Evolutionary conservation across 2,329 filamentous ascomycete species (phyloP).

Genomic region (Diaporthe sp.): DNA sequence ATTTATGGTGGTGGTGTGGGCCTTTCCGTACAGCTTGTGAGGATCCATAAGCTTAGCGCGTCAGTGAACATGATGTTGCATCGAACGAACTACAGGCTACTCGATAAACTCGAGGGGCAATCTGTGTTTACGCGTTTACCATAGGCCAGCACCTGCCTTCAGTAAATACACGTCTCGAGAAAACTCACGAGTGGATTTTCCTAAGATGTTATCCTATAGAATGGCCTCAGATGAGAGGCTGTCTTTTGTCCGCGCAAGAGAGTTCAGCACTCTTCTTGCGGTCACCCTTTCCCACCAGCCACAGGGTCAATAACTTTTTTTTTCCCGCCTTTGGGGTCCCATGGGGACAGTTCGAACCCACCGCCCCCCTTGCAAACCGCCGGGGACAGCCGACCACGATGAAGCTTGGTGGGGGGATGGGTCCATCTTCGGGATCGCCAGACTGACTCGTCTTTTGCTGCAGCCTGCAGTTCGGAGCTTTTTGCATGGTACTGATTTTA

Average conservation of each 20-base stretch:
- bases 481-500: slow-evolving; percentile 20
- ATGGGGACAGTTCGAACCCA: slow-evolving; percentile 3
- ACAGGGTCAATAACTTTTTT: slow-evolving; percentile 2
- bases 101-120: background rate
- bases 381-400: slow-evolving; percentile 28
- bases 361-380: slow-evolving; percentile 27
- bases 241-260: no score
- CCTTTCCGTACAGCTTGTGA: background rate
- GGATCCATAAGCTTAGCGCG: slow-evolving; percentile 8
- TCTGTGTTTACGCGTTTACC: no score
- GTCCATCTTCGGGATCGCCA: slow-evolving; percentile 25
- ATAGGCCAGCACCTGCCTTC: background rate
- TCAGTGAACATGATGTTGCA: background rate
- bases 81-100: background rate
- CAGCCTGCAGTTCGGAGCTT: background rate
- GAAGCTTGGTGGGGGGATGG: slow-evolving; percentile 8
- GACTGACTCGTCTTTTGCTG: slow-evolving; percentile 19
- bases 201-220: no score
- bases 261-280: background rate
- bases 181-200: no score
- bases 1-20: slow-evolving; percentile 20
- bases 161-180: no score
- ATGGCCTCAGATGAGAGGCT: no score
- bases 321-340: slow-evolving; percentile 8
- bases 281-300: background rate